These are phyloP conservation scores for Ilex paraguariensis DNA, from an alignment of 305 asterid genomes.

Conservation along the genomic window DNA sequence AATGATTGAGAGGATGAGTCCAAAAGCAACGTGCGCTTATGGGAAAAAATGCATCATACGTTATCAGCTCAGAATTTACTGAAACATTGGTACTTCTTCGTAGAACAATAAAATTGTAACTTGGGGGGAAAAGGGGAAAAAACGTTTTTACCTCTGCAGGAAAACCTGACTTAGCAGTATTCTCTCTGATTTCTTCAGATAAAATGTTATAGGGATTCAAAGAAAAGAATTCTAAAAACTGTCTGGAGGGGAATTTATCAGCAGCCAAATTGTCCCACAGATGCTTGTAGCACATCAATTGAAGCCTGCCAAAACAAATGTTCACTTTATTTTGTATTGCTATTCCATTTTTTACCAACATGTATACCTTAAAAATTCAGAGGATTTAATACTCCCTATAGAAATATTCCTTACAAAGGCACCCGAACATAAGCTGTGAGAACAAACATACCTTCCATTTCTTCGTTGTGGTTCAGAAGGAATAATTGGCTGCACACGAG, in stretches of 20 bases:
- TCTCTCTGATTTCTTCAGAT: constrained; percentile 57
- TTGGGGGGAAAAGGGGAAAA: neutral
- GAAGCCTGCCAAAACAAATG: constrained; percentile 59
- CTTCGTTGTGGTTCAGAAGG: constrained; percentile 81
- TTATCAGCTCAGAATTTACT: no score
- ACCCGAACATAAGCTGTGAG: no score
- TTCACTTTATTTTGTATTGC: neutral
- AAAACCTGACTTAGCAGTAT: constrained; percentile 56
- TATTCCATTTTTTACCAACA: neutral
- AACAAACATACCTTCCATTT: constrained; percentile 64
- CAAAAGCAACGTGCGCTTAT: no score
- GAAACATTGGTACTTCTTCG: neutral
- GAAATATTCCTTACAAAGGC: no score
- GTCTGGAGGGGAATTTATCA: constrained; percentile 47
- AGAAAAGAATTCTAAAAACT: constrained; percentile 72
- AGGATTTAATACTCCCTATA: no score
- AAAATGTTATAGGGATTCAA: constrained; percentile 58
- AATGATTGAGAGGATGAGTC: no score
- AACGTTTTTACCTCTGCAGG: constrained; percentile 57
- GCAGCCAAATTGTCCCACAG: constrained; percentile 81
- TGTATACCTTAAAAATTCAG: no score
- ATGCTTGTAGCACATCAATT: constrained; percentile 85
- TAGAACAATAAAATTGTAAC: constrained; percentile 1
- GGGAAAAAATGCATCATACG: no score
- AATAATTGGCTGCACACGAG: constrained; percentile 59